phyloP scores from a whole-genome alignment of 139 green algal species.

The Chlamydomonas incerta region DNA sequence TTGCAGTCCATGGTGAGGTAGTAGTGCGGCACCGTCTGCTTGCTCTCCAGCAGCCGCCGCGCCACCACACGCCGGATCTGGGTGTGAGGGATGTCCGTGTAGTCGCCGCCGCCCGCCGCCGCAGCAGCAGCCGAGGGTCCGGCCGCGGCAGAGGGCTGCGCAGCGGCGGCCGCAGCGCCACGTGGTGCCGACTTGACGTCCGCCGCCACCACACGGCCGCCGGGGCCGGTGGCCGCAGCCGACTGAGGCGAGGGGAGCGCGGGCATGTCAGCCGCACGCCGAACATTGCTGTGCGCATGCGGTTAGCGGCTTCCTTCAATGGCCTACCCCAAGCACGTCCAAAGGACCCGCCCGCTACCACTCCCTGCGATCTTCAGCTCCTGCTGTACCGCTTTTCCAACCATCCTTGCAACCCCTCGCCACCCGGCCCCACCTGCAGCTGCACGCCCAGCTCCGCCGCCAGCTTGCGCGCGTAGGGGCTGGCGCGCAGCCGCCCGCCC shows the following conservation, averaged over 20 bases:
- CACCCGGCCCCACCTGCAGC: not conserved
- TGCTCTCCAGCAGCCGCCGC: conserved; percentile 90
- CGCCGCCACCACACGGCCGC: conserved; percentile 82
- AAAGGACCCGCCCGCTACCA: too few relatives aligned
- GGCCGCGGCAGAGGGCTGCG: not conserved
- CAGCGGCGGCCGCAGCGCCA: not conserved
- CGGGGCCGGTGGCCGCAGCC: conserved; percentile 72
- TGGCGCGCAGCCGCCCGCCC: conserved; percentile 75
- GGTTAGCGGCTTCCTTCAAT: too few relatives aligned
- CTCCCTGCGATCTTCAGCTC: too few relatives aligned
- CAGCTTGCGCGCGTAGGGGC: conserved; percentile 84
- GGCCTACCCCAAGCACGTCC: too few relatives aligned
- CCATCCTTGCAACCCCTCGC: too few relatives aligned
- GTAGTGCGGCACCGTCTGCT: conserved; percentile 97
- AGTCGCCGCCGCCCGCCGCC: conserved; percentile 64
- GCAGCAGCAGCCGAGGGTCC: conserved; percentile 23
- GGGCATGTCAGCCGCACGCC: too few relatives aligned
- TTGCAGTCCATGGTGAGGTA: conserved; percentile 90
- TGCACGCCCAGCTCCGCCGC: conserved; percentile 76
- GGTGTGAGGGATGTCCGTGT: conserved; percentile 80
- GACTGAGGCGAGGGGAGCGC: too few relatives aligned
- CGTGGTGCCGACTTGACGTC: conserved; percentile 75
- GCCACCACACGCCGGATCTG: conserved; percentile 92
- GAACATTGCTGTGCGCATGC: too few relatives aligned
- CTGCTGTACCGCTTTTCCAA: too few relatives aligned